A percentile compares a stretch with the other conserved stretches of the same genome.
Conservation (phyloP, 106 monocot genomes). For the Allium cepa region DNA sequence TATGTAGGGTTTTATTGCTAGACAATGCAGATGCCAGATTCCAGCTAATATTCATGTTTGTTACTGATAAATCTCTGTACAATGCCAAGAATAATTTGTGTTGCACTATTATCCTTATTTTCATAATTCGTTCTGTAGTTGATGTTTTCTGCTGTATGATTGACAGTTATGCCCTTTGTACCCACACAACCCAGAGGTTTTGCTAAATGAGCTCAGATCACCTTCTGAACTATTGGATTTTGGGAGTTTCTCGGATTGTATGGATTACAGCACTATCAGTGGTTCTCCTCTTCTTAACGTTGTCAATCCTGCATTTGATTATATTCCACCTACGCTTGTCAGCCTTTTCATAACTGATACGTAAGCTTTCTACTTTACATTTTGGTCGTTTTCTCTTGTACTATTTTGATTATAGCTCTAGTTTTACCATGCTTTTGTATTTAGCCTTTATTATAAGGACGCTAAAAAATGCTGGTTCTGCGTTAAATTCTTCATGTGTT, state of each 20-base stretch:
- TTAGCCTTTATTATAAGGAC: too few relatives aligned
- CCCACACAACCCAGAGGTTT: constrained; percentile 93
- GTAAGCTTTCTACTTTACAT: constrained; percentile 34
- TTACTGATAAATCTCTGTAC: too few relatives aligned
- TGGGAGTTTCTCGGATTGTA: constrained; percentile 90
- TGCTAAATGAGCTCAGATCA: constrained; percentile 83
- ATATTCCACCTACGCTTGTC: constrained; percentile 93
- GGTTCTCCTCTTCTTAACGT: constrained; percentile 85
- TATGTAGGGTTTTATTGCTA: too few relatives aligned
- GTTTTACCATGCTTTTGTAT: too few relatives aligned
- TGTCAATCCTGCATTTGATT: constrained; percentile 94
- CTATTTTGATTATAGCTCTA: not conserved
- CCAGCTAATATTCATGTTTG: too few relatives aligned
- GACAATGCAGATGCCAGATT: too few relatives aligned
- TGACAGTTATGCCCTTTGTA: constrained; percentile 90
- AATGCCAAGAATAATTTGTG: too few relatives aligned
- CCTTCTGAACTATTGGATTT: constrained; percentile 90
- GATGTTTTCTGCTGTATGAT: not conserved
- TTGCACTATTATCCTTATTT: too few relatives aligned
- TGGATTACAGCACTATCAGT: constrained; percentile 61
- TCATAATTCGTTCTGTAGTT: not conserved
- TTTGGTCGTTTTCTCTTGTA: constrained; percentile 1
- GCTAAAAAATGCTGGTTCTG: too few relatives aligned
- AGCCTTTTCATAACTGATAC: constrained; percentile 98
- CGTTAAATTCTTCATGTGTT: too few relatives aligned